Conservation (phyloP, 805 yeast species). For the Nakazawaea molendinolei region DNA sequence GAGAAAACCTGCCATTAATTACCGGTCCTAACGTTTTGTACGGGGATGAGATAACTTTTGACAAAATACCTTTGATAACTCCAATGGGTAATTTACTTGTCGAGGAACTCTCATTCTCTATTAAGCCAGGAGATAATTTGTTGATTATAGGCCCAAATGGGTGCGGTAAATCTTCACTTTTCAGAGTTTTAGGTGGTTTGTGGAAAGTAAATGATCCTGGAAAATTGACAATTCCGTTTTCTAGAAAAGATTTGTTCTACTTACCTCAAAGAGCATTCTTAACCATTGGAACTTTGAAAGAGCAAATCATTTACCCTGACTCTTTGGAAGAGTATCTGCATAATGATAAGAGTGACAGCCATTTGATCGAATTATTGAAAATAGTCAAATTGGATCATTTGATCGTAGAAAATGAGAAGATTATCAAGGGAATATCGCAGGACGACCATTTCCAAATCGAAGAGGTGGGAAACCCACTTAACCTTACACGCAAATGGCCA, state of each 20-base stretch:
- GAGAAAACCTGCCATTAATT: constrained; percentile 17
- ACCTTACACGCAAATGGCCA: constrained; percentile 72
- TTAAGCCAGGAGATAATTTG: constrained; percentile 77
- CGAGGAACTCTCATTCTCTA: constrained; percentile 57
- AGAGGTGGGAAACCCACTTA: constrained; percentile 39
- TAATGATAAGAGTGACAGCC: constrained; percentile 35
- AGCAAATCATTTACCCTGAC: constrained; percentile 87
- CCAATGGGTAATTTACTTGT: constrained; percentile 77
- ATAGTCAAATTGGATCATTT: constrained; percentile 56
- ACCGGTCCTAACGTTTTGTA: constrained; percentile 29
- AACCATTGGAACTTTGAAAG: constrained; percentile 72
- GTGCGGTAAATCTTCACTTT: constrained; percentile 89
- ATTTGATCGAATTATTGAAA: constrained; percentile 45
- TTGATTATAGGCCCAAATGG: constrained; percentile 95
- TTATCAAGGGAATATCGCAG: constrained; percentile 7
- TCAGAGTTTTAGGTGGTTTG: constrained; percentile 84
- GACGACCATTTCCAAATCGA: not conserved
- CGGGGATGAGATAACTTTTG: constrained; percentile 63
- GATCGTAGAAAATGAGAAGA: constrained; percentile 31
- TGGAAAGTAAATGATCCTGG: constrained; percentile 74
- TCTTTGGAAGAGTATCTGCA: constrained; percentile 47
- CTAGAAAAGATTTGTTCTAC: constrained; percentile 68
- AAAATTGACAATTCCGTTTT: constrained; percentile 54
- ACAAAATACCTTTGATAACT: constrained; percentile 73
- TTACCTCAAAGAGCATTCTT: constrained; percentile 91